Evolutionary conservation across 2,329 filamentous ascomycete species (phyloP), one percentile per base, ranked within the genome.

Genomic region (Rutstroemia sp.): DNA sequence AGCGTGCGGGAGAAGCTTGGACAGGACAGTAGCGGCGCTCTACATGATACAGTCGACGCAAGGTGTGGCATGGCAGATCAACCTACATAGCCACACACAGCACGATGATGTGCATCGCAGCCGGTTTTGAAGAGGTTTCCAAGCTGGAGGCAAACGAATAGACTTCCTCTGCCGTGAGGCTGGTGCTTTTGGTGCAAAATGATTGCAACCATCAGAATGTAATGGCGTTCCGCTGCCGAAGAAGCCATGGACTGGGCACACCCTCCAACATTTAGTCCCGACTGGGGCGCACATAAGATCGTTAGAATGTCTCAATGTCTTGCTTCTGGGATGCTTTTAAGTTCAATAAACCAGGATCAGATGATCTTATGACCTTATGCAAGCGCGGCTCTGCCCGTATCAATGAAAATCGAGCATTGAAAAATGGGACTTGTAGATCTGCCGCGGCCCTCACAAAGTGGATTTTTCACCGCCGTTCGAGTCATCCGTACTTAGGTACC

Each of bases 311-410:
- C 23, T 23, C 23, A 50, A 44, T 55, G 46, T 50, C 46, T 55
- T 44, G 41, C 34, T 34, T 55, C 50, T 47, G 8, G 19, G 42
- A 7, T 45, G 41, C 34, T 34, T 55, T 55, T 47, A 9, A 45
- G 42, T 19, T 45, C 39, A 52, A 27, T 52, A 23, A 21, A 37
- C 41, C 21, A 12, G 39, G 16, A 12, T 56, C 27, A 46, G 25
- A 38, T 52, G 54, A 53, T 57, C 54, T 41, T 53, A 53, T 57
- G 54, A 52, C 44, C 54, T 25, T 37, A 57, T 57, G 55, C 55
- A 57, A 48, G 55, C 49, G 55, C 55, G 55, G 55, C 55, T 57
- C 55, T 57, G 55, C 55, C 55, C 50, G 55, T 57, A 48, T 57
- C 38, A 53, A 53, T 48, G n/a, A 53, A 37, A 49, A 49, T 27